Evolutionary conservation across 345 rosid genomes (phyloP), one percentile per base, ranked within the genome.

Genomic region (Alliaria petiolata): DNA sequence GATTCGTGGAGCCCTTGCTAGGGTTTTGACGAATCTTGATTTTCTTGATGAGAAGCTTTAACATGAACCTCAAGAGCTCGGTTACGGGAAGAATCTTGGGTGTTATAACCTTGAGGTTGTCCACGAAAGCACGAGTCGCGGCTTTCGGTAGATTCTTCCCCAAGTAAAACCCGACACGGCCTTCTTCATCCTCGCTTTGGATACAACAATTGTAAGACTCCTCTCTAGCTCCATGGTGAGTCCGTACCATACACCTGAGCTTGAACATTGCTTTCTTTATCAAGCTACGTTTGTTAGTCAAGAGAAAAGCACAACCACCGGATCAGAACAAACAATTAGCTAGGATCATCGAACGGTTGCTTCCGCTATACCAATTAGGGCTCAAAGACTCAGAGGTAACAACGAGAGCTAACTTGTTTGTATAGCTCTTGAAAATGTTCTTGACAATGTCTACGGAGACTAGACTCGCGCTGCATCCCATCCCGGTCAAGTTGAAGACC

Each of bases 391-490:
- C 98, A 0, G 98, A 87, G 3, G 97, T 84, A 19, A 83, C 83
- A 2, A 89, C 68, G 4, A 93, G 78, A 11, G 96, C 96, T 16
- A 76, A 54, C 69, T 62, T 46, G 63, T 91, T 84, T 28, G 85
- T 79, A 26, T 83, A 57, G 4, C 81, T 76, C 42, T 81, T 91
- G 49, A 93, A 89, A 12, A 86, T 20, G 78, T 76, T 86, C 11
- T 81, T 88, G 38, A 84, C 95, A 38, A 91, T 68, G 54, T 91
- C 89, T 5, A 91, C 64, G 1, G 98, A 84, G 34, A 93, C 79
- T 20, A 91, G 77, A 78, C 96, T 91, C 33, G 98, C 96, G 67
- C 98, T 91, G 9, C 98, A 93, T 0, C 97, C 98, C 96, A 93
- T 91, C 7, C 96, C 95, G 0, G 97, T 79, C 4, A 93, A 76